Conservation (phyloP, 2,329 filamentous ascomycete genomes). For the Clonostachys solani region DNA sequence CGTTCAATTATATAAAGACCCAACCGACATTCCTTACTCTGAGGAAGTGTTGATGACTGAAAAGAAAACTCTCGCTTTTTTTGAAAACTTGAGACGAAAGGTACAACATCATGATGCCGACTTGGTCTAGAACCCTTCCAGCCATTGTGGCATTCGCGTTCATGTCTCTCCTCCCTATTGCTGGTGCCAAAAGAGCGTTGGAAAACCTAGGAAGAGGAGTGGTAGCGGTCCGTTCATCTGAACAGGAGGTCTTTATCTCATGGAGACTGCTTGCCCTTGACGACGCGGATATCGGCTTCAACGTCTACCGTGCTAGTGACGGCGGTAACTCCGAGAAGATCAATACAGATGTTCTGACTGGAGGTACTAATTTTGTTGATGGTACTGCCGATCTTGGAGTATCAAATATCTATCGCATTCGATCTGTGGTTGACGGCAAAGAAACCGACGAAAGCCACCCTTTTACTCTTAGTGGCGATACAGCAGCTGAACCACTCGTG, state of each 20-base stretch:
- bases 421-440: background rate
- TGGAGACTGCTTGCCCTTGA: background rate
- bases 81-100: no score
- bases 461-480: background rate
- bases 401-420: background rate
- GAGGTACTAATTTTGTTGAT: background rate
- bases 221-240: background rate
- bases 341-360: background rate
- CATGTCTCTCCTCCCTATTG: no score
- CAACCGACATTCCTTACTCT: no score
- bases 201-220: background rate
- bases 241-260: background rate
- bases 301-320: background rate
- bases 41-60: no score
- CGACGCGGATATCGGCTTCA: background rate
- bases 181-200: background rate
- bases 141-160: no score
- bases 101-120: no score
- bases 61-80: no score
- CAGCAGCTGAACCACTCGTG: background rate
- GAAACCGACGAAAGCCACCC: background rate
- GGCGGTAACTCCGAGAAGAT: background rate
- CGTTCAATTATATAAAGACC: no score
- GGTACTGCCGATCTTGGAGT: background rate
- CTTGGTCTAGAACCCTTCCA: no score